Percentiles rank a stretch among this genome's conserved stretches.
Conservation (phyloP, 169 alveolate genomes). For the Eimeria falciformis region DNA sequence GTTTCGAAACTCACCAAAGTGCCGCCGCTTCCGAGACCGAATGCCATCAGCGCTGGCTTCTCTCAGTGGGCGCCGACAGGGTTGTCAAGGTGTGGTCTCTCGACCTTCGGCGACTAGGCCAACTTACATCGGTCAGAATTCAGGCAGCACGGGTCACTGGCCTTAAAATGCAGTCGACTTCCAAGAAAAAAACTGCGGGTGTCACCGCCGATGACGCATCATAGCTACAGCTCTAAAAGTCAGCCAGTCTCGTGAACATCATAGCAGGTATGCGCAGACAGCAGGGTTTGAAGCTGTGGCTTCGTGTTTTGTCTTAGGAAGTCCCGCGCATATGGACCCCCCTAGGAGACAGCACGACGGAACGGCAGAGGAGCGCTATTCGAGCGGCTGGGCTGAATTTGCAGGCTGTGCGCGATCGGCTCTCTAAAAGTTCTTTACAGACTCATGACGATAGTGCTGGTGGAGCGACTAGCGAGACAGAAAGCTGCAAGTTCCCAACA, state of each 20-base stretch:
- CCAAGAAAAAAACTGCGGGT: too few species aligned
- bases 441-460: slow-evolving; percentile 1
- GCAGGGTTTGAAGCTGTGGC: neutral
- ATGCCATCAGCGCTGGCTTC: slow-evolving; percentile 32
- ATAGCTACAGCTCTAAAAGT: too few species aligned
- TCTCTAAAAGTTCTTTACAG: neutral
- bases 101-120: slow-evolving; percentile 52
- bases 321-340: slow-evolving; percentile 40
- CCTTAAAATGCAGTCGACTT: too few species aligned
- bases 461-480: too few species aligned
- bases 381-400: slow-evolving; percentile 54
- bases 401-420: slow-evolving; percentile 42
- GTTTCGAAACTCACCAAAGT: neutral
- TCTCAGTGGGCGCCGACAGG: slow-evolving; percentile 66
- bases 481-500: neutral
- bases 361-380: slow-evolving; percentile 6
- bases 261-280: neutral
- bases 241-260: neutral
- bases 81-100: slow-evolving; percentile 67
- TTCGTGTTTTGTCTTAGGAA: neutral
- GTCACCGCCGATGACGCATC: too few species aligned
- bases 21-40: neutral
- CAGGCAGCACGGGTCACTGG: too few species aligned
- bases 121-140: slow-evolving; percentile 52
- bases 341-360: slow-evolving; percentile 10